A percentile compares a stretch with the other conserved stretches of the same genome.
phyloP scores from a whole-genome alignment of 768 basidiomycete genomes.

The Dacryopinax primogenitus region DNA sequence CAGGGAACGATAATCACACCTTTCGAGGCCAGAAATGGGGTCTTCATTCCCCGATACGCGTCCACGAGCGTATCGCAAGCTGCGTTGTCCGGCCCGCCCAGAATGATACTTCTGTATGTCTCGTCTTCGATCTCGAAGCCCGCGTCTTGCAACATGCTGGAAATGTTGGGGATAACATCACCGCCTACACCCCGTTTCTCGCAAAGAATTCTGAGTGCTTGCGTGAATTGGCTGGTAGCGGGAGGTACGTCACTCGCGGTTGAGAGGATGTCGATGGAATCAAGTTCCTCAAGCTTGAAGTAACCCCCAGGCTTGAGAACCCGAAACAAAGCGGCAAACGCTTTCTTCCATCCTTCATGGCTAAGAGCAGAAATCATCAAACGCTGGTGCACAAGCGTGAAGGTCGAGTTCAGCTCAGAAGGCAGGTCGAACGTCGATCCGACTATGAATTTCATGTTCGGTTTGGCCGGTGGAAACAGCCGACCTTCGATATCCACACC shows the following conservation, averaged over 20 bases:
- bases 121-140: not conserved
- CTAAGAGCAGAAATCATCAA: constrained; percentile 25
- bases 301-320: constrained; percentile 24
- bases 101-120: not conserved
- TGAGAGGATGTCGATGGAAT: not conserved
- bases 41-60: not conserved
- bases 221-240: not conserved
- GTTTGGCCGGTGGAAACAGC: constrained; percentile 13
- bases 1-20: not conserved
- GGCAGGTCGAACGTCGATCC: constrained; percentile 25
- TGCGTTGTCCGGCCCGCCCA: not conserved
- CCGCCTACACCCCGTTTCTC: not conserved
- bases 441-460: constrained; percentile 16
- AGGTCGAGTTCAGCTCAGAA: constrained; percentile 24
- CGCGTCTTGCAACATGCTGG: too few relatives aligned
- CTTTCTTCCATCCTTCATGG: constrained; percentile 22
- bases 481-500: constrained; percentile 17
- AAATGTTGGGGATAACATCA: not conserved
- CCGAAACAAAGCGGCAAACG: constrained; percentile 24
- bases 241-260: not conserved
- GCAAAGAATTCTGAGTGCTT: not conserved
- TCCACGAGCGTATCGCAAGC: not conserved
- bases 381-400: constrained; percentile 28
- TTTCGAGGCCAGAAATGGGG: not conserved
- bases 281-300: not conserved